phyloP scores from a whole-genome alignment of 2,329 filamentous ascomycete species.

The Capronia americana region DNA sequence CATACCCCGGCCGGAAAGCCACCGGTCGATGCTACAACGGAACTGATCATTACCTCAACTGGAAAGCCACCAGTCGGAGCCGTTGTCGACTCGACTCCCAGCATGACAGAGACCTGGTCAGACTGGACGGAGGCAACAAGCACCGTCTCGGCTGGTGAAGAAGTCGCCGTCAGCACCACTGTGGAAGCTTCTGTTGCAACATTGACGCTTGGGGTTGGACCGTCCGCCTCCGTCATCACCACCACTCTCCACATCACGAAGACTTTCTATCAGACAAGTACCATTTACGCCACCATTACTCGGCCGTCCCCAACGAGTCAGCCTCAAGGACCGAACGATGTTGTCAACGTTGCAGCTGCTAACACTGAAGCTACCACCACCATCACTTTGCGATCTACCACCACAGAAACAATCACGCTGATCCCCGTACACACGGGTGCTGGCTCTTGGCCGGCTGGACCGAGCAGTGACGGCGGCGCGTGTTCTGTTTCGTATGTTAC shows the following conservation, averaged over 20 bases:
- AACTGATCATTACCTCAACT: neutral
- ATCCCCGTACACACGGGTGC: constrained; percentile 15
- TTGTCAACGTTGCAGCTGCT: constrained; percentile 27
- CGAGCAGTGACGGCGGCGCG: constrained; percentile 1
- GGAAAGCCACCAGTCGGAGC: neutral
- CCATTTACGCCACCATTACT: constrained; percentile 34
- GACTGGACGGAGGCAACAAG: constrained; percentile 20
- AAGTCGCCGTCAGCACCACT: constrained; percentile 27
- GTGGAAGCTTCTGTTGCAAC: constrained; percentile 28
- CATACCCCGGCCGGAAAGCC: neutral
- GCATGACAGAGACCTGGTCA: constrained; percentile 16
- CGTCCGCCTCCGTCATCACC: constrained; percentile 31
- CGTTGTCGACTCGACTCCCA: constrained; percentile 4
- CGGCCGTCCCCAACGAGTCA: constrained; percentile 19
- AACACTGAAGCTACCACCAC: constrained; percentile 23
- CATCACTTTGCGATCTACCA: constrained; percentile 27
- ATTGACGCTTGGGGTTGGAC: constrained; percentile 30
- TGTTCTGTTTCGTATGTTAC: constrained; percentile 32
- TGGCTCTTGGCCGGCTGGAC: neutral
- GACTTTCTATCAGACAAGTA: constrained; percentile 28
- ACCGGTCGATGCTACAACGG: neutral
- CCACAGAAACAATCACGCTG: constrained; percentile 30
- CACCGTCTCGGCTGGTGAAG: constrained; percentile 23
- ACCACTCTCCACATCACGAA: constrained; percentile 33
- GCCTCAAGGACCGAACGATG: constrained; percentile 11